These are phyloP conservation scores for Tricholoma bakamatsutake DNA, from an alignment of 768 basidiomycete species.

Conservation along the genomic window DNA sequence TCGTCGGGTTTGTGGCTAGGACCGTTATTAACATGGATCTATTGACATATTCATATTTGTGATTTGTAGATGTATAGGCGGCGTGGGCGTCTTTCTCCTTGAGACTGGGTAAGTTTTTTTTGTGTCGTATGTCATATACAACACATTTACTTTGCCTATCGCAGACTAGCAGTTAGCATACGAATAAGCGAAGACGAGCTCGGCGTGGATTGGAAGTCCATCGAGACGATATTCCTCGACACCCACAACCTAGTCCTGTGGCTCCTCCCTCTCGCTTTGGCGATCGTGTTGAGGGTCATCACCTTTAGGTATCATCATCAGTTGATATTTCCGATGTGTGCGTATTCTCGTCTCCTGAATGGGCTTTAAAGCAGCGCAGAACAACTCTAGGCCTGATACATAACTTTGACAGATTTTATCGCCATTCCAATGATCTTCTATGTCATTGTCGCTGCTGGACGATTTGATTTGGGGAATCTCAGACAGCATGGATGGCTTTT, in stretches of 20 bases:
- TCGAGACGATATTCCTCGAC: slow-evolving; percentile 65
- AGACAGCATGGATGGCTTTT: slow-evolving; percentile 81
- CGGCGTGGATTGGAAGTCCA: slow-evolving; percentile 53
- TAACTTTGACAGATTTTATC: slow-evolving; percentile 55
- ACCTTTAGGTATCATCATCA: slow-evolving; percentile 82
- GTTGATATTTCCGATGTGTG: slow-evolving; percentile 85
- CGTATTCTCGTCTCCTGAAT: slow-evolving; percentile 21
- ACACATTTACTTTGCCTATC: not conserved
- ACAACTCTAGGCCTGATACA: not conserved
- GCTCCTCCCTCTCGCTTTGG: slow-evolving; percentile 73
- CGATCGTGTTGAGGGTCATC: slow-evolving; percentile 71
- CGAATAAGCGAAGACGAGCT: slow-evolving; percentile 78
- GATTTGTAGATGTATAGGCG: slow-evolving; percentile 72
- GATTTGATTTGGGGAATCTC: slow-evolving; percentile 53
- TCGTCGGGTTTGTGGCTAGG: slow-evolving; percentile 67
- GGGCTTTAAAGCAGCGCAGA: not conserved
- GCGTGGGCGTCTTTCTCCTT: slow-evolving; percentile 92
- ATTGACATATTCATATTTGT: not conserved
- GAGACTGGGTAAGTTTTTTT: slow-evolving; percentile 63
- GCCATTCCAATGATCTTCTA: slow-evolving; percentile 84
- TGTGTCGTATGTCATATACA: not conserved
- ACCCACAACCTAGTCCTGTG: slow-evolving; percentile 65
- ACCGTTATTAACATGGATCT: not conserved
- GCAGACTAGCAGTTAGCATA: slow-evolving; percentile 77
- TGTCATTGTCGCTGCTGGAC: slow-evolving; percentile 58